Evolutionary conservation across 306 rosid genomes (phyloP).

Genomic region (Cucumis melo): DNA sequence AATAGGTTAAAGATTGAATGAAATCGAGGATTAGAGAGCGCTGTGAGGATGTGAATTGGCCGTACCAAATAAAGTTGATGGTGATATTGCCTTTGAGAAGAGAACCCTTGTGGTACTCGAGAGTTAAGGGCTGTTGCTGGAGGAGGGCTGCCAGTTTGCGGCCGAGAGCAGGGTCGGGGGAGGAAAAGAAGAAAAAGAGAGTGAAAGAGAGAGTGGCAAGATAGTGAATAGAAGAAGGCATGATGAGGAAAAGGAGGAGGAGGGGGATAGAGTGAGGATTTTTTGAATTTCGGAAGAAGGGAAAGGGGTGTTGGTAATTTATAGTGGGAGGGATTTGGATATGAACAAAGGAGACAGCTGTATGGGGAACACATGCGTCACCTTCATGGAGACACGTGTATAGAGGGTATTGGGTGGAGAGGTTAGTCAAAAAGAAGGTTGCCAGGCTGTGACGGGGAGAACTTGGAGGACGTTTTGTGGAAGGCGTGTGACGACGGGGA

Average conservation of each 20-base stretch:
- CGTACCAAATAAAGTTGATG: conserved; percentile 84
- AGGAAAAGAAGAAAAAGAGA: not conserved
- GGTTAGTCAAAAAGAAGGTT: not conserved
- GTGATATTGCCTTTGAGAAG: conserved; percentile 68
- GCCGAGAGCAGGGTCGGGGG: not conserved
- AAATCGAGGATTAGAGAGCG: conserved; percentile 72
- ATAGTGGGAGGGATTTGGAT: not conserved
- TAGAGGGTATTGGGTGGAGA: not conserved
- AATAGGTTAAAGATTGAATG: conserved; percentile 32
- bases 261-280: not conserved
- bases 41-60: conserved; percentile 54
- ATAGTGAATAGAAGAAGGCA: conserved; percentile 12
- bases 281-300: not conserved
- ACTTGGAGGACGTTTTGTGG: not conserved
- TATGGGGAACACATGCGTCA: not conserved
- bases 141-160: conserved; percentile 37
- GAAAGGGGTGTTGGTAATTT: not conserved
- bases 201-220: not conserved
- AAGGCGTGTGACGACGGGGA: not conserved
- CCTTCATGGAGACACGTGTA: not conserved
- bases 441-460: conserved; percentile 2
- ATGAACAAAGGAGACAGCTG: conserved; percentile 7
- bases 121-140: conserved; percentile 50
- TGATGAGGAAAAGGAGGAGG: conserved; percentile 1
- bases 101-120: conserved; percentile 73